These are phyloP conservation scores for Gracilariopsis chorda DNA, from an alignment of 23 red algal species.

Conservation along the genomic window DNA sequence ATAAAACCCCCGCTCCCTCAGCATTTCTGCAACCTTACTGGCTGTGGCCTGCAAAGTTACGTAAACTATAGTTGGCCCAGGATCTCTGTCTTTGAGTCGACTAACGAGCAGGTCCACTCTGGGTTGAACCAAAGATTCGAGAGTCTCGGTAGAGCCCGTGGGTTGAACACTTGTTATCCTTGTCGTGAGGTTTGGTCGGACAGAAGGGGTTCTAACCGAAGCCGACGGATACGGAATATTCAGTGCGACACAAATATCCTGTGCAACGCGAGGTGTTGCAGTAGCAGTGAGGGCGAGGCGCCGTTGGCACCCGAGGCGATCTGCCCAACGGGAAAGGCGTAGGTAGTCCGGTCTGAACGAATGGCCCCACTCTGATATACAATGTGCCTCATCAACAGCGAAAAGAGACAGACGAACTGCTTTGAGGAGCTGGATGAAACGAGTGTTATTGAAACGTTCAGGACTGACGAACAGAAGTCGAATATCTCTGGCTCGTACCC, in stretches of 20 bases:
- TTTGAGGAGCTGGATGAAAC: slow-evolving; percentile 55
- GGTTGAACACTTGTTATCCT: slow-evolving; percentile 50
- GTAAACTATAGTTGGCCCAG: slow-evolving; percentile 80
- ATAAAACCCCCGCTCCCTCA: slow-evolving; percentile 56
- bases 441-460: slow-evolving; percentile 86
- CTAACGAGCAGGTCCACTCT: slow-evolving; percentile 31
- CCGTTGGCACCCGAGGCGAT: slow-evolving; percentile 27
- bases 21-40: slow-evolving; percentile 48
- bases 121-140: background rate
- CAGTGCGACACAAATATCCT: slow-evolving; percentile 71
- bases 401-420: slow-evolving; percentile 57
- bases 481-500: slow-evolving; percentile 44
- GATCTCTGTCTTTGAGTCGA: slow-evolving; percentile 47
- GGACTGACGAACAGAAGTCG: slow-evolving; percentile 85
- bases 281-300: slow-evolving; percentile 96
- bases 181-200: slow-evolving; percentile 63
- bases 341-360: slow-evolving; percentile 94
- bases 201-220: slow-evolving; percentile 35
- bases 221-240: slow-evolving; percentile 66
- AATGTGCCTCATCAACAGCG: slow-evolving; percentile 97
- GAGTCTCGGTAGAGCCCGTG: background rate
- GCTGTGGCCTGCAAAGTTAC: slow-evolving; percentile 79
- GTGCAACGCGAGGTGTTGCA: slow-evolving; percentile 68
- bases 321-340: slow-evolving; percentile 56
- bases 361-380: slow-evolving; percentile 96